phyloP scores from a whole-genome alignment of 1,284 basidiomycete species.

The Hypsizygus ulmarius region DNA sequence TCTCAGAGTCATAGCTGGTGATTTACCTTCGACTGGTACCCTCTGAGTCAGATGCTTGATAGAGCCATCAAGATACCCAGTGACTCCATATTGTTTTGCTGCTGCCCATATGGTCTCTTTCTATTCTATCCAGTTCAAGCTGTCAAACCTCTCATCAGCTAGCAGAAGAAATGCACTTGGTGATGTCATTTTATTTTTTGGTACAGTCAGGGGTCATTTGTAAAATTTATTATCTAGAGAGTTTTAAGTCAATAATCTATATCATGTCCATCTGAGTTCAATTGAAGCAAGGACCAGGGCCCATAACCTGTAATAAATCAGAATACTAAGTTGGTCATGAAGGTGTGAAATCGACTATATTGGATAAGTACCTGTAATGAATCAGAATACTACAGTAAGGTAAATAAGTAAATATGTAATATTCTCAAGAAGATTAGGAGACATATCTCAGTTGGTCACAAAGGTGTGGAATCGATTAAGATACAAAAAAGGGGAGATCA shows the following conservation, averaged over 20 bases:
- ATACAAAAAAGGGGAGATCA: no score
- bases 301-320: slow-evolving; percentile 2
- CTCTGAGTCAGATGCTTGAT: slow-evolving; percentile 1
- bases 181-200: not conserved
- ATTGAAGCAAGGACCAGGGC: not conserved
- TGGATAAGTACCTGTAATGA: no score
- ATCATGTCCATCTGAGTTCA: not conserved
- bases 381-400: no score
- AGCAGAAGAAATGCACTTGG: not conserved
- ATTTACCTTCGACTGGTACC: no score
- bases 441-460: no score
- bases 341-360: no score
- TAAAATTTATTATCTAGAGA: no score
- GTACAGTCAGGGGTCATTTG: not conserved
- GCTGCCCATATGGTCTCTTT: slow-evolving; percentile 14
- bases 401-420: no score
- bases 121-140: slow-evolving; percentile 6
- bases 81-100: slow-evolving; percentile 6
- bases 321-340: no score
- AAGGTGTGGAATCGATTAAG: no score
- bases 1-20: not conserved
- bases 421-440: no score
- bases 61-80: slow-evolving; percentile 10
- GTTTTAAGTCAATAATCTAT: no score
- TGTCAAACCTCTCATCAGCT: slow-evolving; percentile 4